These are phyloP conservation scores for Xylaria sp. DNA, from an alignment of 2,329 filamentous ascomycete species.

Conservation along the genomic window DNA sequence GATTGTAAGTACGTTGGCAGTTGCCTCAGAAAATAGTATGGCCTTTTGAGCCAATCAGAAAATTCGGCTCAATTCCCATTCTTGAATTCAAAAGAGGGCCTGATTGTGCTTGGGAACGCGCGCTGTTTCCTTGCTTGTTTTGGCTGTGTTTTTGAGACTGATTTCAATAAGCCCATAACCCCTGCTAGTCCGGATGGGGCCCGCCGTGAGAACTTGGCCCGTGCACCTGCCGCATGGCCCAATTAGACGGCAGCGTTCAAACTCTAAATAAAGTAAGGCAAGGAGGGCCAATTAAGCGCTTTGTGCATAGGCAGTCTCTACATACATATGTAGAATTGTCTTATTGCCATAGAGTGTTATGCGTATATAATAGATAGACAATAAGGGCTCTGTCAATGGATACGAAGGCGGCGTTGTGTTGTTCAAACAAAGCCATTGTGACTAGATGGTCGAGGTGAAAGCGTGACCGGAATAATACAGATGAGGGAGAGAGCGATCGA, in stretches of 20 bases:
- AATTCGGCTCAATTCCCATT: slow-evolving; percentile 38
- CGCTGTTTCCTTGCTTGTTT: slow-evolving; percentile 43
- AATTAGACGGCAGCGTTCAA: slow-evolving; percentile 6
- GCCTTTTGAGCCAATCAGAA: slow-evolving; percentile 42
- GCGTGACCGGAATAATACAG: too few relatives aligned
- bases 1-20: slow-evolving; percentile 42
- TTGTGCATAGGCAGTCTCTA: too few relatives aligned
- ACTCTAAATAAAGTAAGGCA: slow-evolving; percentile 7
- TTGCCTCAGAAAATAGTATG: slow-evolving; percentile 39
- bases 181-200: slow-evolving; percentile 7
- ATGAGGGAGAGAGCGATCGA: too few relatives aligned
- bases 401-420: too few relatives aligned
- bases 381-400: too few relatives aligned
- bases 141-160: slow-evolving; percentile 42
- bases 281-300: too few relatives aligned
- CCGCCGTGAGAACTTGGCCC: neutral
- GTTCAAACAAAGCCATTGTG: too few relatives aligned
- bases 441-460: too few relatives aligned
- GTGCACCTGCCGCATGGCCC: slow-evolving; percentile 7
- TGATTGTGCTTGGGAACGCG: slow-evolving; percentile 38
- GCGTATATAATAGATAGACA: too few relatives aligned
- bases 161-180: slow-evolving; percentile 31
- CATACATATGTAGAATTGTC: too few relatives aligned
- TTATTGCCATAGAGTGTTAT: too few relatives aligned
- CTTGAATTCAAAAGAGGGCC: slow-evolving; percentile 39